phyloP scores from a whole-genome alignment of 2,329 filamentous ascomycete species.

The Neocucurbitaria cava region DNA sequence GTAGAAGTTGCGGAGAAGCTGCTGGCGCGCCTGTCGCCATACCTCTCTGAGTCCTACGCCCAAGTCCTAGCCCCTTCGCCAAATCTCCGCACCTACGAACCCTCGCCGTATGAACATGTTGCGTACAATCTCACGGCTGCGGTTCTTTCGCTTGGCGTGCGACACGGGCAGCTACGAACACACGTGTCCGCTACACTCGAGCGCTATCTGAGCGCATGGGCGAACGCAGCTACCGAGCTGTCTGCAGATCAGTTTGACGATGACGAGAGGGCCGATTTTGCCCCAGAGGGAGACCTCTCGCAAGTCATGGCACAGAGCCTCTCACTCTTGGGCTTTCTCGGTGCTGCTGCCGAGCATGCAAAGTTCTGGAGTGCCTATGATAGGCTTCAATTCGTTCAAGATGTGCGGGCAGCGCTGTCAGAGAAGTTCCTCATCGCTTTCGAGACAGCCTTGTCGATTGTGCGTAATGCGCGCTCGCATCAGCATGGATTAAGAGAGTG shows the following conservation, averaged over 20 bases:
- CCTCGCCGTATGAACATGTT: slow-evolving; percentile 86
- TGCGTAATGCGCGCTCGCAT: slow-evolving; percentile 76
- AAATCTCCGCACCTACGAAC: slow-evolving; percentile 81
- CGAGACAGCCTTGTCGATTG: slow-evolving; percentile 88
- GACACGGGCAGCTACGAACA: slow-evolving; percentile 72
- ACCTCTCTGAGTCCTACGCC: slow-evolving; percentile 82
- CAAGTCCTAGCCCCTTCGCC: slow-evolving; percentile 82
- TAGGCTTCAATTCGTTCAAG: slow-evolving; percentile 74
- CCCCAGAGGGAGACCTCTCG: slow-evolving; percentile 61
- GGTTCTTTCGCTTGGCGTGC: slow-evolving; percentile 79
- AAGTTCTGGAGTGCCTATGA: slow-evolving; percentile 82
- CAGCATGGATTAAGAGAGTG: slow-evolving; percentile 78
- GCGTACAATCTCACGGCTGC: slow-evolving; percentile 80
- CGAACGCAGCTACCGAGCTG: slow-evolving; percentile 64
- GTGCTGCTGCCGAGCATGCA: slow-evolving; percentile 78
- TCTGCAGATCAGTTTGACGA: slow-evolving; percentile 62
- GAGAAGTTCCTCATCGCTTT: slow-evolving; percentile 85
- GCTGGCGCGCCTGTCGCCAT: slow-evolving; percentile 78
- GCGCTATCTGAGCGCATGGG: slow-evolving; percentile 75
- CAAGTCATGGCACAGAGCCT: slow-evolving; percentile 78
- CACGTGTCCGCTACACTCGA: slow-evolving; percentile 71
- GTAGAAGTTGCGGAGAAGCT: slow-evolving; percentile 78
- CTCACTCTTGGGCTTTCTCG: slow-evolving; percentile 88
- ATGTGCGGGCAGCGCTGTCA: slow-evolving; percentile 75
- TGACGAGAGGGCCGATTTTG: slow-evolving; percentile 59